Base-by-base conservation (phyloP, 805 yeast species). In the Wickerhamomyces pijperi region DNA sequence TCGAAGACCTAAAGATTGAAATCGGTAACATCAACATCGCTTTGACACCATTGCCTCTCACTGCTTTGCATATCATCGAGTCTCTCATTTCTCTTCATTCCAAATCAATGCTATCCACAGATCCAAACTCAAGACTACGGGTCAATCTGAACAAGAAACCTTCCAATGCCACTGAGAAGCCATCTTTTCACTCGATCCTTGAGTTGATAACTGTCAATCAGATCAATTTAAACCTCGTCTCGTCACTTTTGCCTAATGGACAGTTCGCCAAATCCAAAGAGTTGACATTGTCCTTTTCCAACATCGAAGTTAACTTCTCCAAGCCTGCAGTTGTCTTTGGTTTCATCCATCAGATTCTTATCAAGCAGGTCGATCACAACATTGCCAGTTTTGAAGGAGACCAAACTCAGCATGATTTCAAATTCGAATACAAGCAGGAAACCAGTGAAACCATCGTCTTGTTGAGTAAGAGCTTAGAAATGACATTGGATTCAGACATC, bases 361-460 rank as follows among this genome's bases (percentile, higher is more conserved):
- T 56, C 3, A 41, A 59, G 17, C 45, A 42, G 18, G 42, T 53
- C 19, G 50, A 55, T 12, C 37, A 42, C 1, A n/a, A 43, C 5
- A 37, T 56, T 20, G 48, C 50, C 4, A 37, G 42, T 23, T 60
- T 71, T 41, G 53, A 50, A 19, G 49, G 53, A n/a, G 44, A 49
- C 19, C 34, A 53, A 14, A 42, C 48, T 1, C 66, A 65, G 32
- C 68, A 71, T 6, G 84, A 78, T 46, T 36, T 78, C 2, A 50
- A 78, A 28, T 72, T 77, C 50, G 82, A 78, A 49, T 41, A 66
- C 18, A 63, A 66, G 36, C 42, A 51, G 8, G 51, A 46, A 11
- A 40, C 53, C 0, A 48, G 51, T 13, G 67, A 67, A 32, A 53
- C 63, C 16, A 69, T 76, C 0, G 21, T 67, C 0, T 50, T 74